Evolutionary conservation across 305 asterid genomes (phyloP).

Genomic region (Fraxinus xanthoxyloides): DNA sequence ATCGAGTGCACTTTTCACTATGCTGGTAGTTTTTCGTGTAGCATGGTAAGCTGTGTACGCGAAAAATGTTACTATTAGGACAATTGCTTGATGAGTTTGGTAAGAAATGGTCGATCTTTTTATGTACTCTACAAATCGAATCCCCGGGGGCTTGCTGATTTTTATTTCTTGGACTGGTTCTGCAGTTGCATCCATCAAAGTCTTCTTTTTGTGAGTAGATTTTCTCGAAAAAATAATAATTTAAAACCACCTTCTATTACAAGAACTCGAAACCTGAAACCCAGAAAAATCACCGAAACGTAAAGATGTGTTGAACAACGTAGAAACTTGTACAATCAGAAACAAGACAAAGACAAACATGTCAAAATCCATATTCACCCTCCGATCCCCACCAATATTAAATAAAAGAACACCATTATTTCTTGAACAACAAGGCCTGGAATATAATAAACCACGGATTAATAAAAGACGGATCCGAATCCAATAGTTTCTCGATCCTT

Average conservation of each 20-base stretch:
- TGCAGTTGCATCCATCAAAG: conserved; percentile 51
- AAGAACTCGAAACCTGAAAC: conserved; percentile 25
- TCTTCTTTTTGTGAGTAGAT: neutral
- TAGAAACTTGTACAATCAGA: neutral
- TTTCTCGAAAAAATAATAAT: neutral
- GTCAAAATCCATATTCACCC: neutral
- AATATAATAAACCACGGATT: neutral
- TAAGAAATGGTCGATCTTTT: conserved; percentile 60
- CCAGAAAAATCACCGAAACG: neutral
- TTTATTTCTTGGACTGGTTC: conserved; percentile 28
- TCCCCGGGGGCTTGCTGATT: conserved; percentile 60
- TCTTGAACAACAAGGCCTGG: neutral
- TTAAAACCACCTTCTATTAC: neutral
- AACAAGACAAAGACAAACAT: neutral
- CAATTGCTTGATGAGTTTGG: conserved; percentile 68
- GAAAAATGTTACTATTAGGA: conserved; percentile 66
- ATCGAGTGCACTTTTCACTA: conserved; percentile 88
- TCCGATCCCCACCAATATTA: neutral
- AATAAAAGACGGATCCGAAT: neutral
- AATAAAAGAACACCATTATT: neutral
- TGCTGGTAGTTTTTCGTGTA: conserved; percentile 84
- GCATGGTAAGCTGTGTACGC: conserved; percentile 85
- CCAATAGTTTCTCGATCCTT: neutral
- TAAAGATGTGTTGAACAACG: neutral
- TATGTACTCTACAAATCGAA: conserved; percentile 44